phyloP scores from a whole-genome alignment of 345 rosid species.

The Populus pruinosa region DNA sequence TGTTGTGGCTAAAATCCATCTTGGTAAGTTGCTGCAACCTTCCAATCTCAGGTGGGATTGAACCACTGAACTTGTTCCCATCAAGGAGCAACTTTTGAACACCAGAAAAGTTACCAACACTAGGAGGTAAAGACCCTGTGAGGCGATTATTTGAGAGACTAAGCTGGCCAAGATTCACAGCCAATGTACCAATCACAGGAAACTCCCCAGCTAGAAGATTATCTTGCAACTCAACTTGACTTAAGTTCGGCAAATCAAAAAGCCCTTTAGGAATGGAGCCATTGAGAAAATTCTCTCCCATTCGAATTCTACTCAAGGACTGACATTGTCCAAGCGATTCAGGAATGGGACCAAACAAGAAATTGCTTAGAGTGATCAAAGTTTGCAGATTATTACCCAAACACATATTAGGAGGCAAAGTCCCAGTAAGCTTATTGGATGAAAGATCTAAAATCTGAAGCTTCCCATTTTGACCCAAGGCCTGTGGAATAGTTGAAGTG shows the following conservation, averaged over 20 bases:
- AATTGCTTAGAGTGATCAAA: slow-evolving; percentile 67
- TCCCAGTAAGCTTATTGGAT: slow-evolving; percentile 74
- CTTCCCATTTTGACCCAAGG: slow-evolving; percentile 60
- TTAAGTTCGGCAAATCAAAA: slow-evolving; percentile 60
- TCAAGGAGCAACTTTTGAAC: slow-evolving; percentile 84
- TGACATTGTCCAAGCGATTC: slow-evolving; percentile 63
- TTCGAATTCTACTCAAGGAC: slow-evolving; percentile 72
- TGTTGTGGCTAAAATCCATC: slow-evolving; percentile 75
- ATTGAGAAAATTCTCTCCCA: slow-evolving; percentile 83
- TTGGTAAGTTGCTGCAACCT: slow-evolving; percentile 72
- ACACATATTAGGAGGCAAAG: slow-evolving; percentile 69
- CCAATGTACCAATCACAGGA: slow-evolving; percentile 44
- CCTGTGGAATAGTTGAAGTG: slow-evolving; percentile 68
- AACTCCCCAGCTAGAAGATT: slow-evolving; percentile 63
- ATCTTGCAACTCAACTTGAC: slow-evolving; percentile 78
- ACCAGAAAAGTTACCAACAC: slow-evolving; percentile 70
- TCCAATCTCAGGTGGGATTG: slow-evolving; percentile 73
- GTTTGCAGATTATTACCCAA: slow-evolving; percentile 62
- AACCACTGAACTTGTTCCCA: slow-evolving; percentile 74
- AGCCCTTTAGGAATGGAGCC: slow-evolving; percentile 83
- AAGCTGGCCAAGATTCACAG: slow-evolving; percentile 65
- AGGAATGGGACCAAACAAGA: slow-evolving; percentile 76
- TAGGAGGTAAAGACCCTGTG: slow-evolving; percentile 65
- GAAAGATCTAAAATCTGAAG: slow-evolving; percentile 64
- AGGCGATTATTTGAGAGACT: slow-evolving; percentile 76